Evolutionary conservation across 257 asterid species (phyloP), one percentile per base, ranked within the genome.

Genomic region (Nicotiana undulata): DNA sequence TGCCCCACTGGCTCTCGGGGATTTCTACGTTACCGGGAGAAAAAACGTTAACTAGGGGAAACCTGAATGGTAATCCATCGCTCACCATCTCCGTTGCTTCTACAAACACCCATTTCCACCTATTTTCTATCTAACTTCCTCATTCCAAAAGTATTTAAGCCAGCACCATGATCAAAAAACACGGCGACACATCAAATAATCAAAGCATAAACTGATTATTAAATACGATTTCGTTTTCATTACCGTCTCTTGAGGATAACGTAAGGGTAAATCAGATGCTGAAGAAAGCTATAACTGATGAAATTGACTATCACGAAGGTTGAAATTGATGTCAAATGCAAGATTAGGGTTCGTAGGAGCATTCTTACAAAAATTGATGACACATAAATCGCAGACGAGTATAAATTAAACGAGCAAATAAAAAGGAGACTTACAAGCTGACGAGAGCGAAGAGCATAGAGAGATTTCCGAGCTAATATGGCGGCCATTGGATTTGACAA

Each of bases 401-500:
- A 66, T 34, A 12, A 68, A 68, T 37, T 11, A 44, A 70, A 46
- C 22, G 20, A 44, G 59, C 1, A 20, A 40, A 70, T 4, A 53
- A 66, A 72, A 72, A 31, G 51, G 59, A 44, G 20, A 64, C 92
- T 88, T 84, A 93, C 98, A 16, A 90, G 89, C 52, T 91, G 94
- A 59, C 97, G 93, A 85, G 93, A 86, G 82, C 97, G 94, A 67
- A 93, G 81, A 74, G 88, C 89, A 55, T 91, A 77, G 17, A 93
- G 68, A 61, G 98, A 92, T 81, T 88, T 93, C 82, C 98, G 95
- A 83, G 98, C 97, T 74, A 93, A 85, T 79, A 83, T 46, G 74
- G 96, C 87, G 16, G 98, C 93, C 98, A 93, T 93, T 46, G 75
- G 58, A 70, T 9, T 37, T 29, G 31, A 67, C 26, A 24, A 32